phyloP scores from a whole-genome alignment of 2,329 filamentous ascomycete species.

The Hypoxylon sp. region DNA sequence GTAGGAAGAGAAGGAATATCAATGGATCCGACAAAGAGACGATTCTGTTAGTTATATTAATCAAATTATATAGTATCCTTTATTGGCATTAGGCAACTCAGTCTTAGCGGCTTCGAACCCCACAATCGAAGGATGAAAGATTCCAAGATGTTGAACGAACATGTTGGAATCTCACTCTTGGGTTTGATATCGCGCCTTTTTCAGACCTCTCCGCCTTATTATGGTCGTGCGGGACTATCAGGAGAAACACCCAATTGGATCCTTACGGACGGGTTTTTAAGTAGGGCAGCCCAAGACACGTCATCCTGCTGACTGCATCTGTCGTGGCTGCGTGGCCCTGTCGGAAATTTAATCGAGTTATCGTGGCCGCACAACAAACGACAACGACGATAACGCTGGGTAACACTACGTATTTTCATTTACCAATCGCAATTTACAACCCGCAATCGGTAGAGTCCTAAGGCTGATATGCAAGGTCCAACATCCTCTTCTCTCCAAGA shows the following conservation, averaged over 20 bases:
- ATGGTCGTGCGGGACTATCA: background rate
- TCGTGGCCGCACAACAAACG: constrained; percentile 6
- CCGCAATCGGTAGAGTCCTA: background rate
- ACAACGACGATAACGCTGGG: background rate
- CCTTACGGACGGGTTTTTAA: constrained; percentile 2
- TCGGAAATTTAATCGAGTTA: background rate
- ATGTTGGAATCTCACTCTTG: constrained; percentile 12
- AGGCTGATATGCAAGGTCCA: background rate
- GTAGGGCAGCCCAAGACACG: constrained; percentile 23
- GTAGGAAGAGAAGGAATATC: background rate
- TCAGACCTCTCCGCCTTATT: background rate
- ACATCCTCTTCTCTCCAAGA: background rate
- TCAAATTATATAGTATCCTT: constrained; percentile 1
- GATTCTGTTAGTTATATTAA: constrained; percentile 10
- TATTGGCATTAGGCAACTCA: constrained; percentile 17
- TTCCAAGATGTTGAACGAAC: constrained; percentile 3
- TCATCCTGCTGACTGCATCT: constrained; percentile 32
- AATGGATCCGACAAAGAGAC: constrained; percentile 8
- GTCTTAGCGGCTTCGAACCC: constrained; percentile 3
- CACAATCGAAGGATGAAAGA: constrained; percentile 9
- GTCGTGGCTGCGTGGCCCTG: constrained; percentile 22
- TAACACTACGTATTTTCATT: constrained; percentile 1
- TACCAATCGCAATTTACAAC: too few species aligned
- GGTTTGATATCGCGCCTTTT: constrained; percentile 6
- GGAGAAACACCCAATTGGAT: background rate